Evolutionary conservation across 768 basidiomycete species (phyloP).

Genomic region (Leccinum longicurvipes): DNA sequence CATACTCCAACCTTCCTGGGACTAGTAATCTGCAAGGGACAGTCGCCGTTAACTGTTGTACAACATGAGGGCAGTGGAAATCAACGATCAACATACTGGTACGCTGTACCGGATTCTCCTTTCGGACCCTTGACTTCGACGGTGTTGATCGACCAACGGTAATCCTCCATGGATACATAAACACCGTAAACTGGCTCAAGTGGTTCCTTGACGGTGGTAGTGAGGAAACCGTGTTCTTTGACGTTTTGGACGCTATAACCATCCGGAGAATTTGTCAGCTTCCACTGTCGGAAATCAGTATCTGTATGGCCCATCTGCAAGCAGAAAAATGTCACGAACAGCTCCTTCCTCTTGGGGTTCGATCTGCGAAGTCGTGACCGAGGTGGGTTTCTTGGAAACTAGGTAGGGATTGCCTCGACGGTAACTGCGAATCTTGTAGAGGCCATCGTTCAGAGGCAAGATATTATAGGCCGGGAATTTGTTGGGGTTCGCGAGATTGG

Average conservation of each 20-base stretch:
- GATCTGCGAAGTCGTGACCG: neutral
- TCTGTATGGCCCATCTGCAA: neutral
- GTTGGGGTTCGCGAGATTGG: neutral
- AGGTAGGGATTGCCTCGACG: neutral
- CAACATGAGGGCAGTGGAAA: too few relatives aligned
- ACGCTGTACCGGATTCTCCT: neutral
- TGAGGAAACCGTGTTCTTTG: neutral
- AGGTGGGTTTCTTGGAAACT: too few relatives aligned
- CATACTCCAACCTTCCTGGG: neutral
- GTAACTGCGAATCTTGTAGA: slow-evolving; percentile 4
- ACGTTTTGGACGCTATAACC: neutral
- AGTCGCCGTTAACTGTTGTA: neutral
- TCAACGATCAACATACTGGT: slow-evolving; percentile 1
- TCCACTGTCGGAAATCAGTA: slow-evolving; percentile 1
- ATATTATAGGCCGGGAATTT: neutral
- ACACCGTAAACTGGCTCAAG: neutral
- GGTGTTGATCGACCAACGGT: slow-evolving; percentile 1
- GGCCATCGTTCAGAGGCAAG: neutral
- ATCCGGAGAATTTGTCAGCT: neutral
- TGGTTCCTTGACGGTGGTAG: neutral
- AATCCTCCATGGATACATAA: neutral
- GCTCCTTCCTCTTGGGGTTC: neutral
- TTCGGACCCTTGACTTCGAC: neutral
- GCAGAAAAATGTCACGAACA: neutral
- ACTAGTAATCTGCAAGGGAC: neutral